phyloP scores from a whole-genome alignment of 2,329 filamentous ascomycete genomes.

The Neofusicoccum ribis region DNA sequence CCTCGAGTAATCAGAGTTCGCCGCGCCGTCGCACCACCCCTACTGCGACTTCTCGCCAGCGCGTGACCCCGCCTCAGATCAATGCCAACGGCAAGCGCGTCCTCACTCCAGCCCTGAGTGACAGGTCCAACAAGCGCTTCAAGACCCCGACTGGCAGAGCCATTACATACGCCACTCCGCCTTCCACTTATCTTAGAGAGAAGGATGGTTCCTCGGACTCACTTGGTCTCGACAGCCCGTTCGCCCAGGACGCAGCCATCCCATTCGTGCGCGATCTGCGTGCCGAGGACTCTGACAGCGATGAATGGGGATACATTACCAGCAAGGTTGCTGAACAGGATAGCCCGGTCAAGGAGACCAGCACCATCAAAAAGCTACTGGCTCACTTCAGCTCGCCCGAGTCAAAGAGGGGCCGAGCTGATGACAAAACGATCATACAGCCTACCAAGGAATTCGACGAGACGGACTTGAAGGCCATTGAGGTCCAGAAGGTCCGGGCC shows the following conservation, averaged over 20 bases:
- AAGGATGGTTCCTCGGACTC: too few relatives aligned
- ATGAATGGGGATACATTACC: background rate
- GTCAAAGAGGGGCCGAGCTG: background rate
- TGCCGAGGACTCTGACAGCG: background rate
- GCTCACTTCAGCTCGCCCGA: background rate
- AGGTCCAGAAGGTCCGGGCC: slow-evolving; percentile 29
- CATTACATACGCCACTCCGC: background rate
- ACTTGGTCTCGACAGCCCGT: too few relatives aligned
- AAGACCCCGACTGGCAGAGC: background rate
- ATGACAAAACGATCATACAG: background rate
- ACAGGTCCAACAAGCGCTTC: background rate
- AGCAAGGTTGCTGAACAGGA: background rate
- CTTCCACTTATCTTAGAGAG: background rate
- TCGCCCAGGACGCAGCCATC: too few relatives aligned
- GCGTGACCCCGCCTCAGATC: background rate
- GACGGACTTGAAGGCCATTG: slow-evolving; percentile 28
- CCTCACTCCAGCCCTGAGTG: background rate
- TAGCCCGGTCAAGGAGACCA: background rate
- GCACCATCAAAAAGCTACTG: background rate
- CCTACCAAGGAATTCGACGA: slow-evolving; percentile 22
- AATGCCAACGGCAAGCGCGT: background rate
- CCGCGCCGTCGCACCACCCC: background rate
- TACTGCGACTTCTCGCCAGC: background rate
- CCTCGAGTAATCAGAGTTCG: background rate
- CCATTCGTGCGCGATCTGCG: too few relatives aligned